Base-by-base conservation (phyloP, 2,329 filamentous ascomycete genomes). In the Hymenoscyphus linearis region DNA sequence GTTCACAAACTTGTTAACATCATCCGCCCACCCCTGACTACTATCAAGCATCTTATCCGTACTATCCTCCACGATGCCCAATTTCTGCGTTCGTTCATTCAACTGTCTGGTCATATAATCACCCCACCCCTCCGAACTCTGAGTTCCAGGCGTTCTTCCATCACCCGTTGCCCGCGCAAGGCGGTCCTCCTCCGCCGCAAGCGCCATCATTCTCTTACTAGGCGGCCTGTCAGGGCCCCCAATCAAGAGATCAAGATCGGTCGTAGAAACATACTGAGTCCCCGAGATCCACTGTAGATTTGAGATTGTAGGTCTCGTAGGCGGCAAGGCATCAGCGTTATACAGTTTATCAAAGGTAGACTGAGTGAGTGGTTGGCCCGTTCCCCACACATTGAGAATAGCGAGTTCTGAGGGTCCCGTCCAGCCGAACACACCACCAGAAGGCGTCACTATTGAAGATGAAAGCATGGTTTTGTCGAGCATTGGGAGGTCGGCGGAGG, bases 271-370 rank as follows among this genome's bases (percentile, higher is more conserved):
- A 69, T 96, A 89, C 74, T 97, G 93, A 1, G 93, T 98, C 3
- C 95, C 95, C 0, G 92, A 89, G 58, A 99, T 91, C 95, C 95
- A 99, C 76, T 98, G 92, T 40, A 99, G 76, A 70, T 96, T 96
- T 22, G 90, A 96, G 63, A 99, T 99, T 0, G 92, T 96, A 0
- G 95, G 95, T 2, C 95, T 85, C 13, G 91, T 82, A 1, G 93
- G 93, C 25, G 89, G 82, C 16, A 83, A 72, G 0, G 90, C 82
- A 61, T 89, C 81, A 0, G 90, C 86, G 72, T 98, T 96, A 74
- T 90, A 85, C 2, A 99, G 80, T 7, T 80, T 85, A 72, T 97
- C 93, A n/a, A 84, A 76, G 0, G 78, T 80, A 1, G 78, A 80
- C 58, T 81, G 85, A 62, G 82, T 84, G 64, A 90, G 77, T 31